Conservation (phyloP, 2,329 filamentous ascomycete species). For the Seiridium unicorne region DNA sequence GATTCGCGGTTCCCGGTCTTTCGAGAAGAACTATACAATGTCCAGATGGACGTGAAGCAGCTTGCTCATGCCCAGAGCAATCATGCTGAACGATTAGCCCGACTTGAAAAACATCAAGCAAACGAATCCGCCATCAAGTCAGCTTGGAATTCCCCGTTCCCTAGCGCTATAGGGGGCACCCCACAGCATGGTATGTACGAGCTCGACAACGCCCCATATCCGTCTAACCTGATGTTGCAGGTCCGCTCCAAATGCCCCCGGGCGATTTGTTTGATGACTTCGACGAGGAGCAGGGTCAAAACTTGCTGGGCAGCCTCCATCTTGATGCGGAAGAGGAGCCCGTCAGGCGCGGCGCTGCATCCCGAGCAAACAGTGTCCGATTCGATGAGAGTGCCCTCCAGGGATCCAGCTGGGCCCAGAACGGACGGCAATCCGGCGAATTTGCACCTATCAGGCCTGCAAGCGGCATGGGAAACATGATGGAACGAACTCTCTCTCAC, state of each 20-base stretch:
- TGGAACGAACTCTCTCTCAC: conserved; percentile 88
- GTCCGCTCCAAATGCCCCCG: conserved; percentile 75
- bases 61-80: conserved; percentile 61
- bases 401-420: conserved; percentile 80
- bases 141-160: conserved; percentile 92
- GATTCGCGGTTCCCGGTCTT: conserved; percentile 59
- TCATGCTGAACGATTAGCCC: conserved; percentile 60
- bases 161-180: conserved; percentile 77
- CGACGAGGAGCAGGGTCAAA: conserved; percentile 83
- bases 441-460: conserved; percentile 74
- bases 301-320: conserved; percentile 76
- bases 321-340: conserved; percentile 86
- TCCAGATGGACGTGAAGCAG: conserved; percentile 71
- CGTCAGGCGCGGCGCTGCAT: conserved; percentile 80
- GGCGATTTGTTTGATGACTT: conserved; percentile 86
- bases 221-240: conserved; percentile 42
- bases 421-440: conserved; percentile 79
- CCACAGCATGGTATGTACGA: conserved; percentile 77
- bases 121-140: conserved; percentile 73
- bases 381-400: conserved; percentile 96
- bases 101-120: conserved; percentile 65
- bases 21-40: conserved; percentile 64
- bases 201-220: conserved; percentile 8
- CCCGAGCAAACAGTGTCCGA: conserved; percentile 92
- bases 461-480: conserved; percentile 80